phyloP scores from a whole-genome alignment of 2,329 filamentous ascomycete species.

The Talaromyces albobiverticillius region DNA sequence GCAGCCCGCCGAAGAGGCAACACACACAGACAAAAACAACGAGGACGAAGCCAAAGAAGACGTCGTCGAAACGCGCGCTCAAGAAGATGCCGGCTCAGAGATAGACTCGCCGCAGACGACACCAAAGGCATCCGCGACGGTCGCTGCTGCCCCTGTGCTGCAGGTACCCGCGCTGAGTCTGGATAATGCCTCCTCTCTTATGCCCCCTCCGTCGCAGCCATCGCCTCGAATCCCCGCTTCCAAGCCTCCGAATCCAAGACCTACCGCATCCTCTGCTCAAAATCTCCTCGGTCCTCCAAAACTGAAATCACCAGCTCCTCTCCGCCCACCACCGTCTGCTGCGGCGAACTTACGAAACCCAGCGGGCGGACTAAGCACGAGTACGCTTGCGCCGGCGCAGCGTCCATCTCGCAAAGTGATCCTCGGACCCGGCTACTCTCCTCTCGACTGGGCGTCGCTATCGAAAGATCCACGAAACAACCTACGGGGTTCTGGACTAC shows the following conservation, averaged over 20 bases:
- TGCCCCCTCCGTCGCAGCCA: conserved; percentile 35
- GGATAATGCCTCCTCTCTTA: conserved; percentile 27
- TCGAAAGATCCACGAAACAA: conserved; percentile 61
- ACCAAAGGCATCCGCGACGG: conserved; percentile 34
- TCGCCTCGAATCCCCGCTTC: conserved; percentile 21
- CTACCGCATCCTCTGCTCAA: conserved; percentile 11
- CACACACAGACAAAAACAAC: not conserved
- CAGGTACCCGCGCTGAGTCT: conserved; percentile 33
- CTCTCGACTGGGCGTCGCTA: conserved; percentile 91
- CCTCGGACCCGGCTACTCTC: conserved; percentile 86
- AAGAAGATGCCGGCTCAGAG: conserved; percentile 13
- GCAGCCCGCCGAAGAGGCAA: not conserved
- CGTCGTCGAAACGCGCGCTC: not conserved
- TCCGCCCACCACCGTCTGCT: conserved; percentile 43
- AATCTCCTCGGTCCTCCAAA: conserved; percentile 27
- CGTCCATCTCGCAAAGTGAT: conserved; percentile 59
- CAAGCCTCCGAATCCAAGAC: not conserved
- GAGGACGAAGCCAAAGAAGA: not conserved
- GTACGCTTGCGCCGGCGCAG: conserved; percentile 40
- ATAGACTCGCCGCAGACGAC: conserved; percentile 29
- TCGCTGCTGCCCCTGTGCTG: conserved; percentile 17
- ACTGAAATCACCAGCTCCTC: conserved; percentile 25
- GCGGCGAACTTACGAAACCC: conserved; percentile 43
- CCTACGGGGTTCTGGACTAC: conserved; percentile 57
- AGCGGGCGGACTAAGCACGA: conserved; percentile 38